Conservation (phyloP, 257 asterid genomes). For the Craterostigma plantagineum region DNA sequence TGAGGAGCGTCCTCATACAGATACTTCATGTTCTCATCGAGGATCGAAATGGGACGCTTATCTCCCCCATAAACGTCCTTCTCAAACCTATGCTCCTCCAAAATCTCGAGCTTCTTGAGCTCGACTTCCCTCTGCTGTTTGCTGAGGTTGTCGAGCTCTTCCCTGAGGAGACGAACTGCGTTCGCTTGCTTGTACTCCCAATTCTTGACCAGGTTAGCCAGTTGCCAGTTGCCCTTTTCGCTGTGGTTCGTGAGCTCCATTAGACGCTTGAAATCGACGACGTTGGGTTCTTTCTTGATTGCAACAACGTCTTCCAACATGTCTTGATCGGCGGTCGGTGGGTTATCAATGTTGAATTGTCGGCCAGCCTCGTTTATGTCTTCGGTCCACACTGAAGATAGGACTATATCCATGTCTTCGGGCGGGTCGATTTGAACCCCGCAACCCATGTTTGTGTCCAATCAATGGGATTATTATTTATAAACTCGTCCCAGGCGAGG, state of each 20-base stretch:
- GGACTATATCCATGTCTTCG: slow-evolving; percentile 69
- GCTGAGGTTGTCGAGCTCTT: slow-evolving; percentile 69
- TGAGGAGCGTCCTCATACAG: slow-evolving; percentile 34
- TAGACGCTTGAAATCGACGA: slow-evolving; percentile 60
- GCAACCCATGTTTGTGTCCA: slow-evolving; percentile 25
- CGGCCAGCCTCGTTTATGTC: slow-evolving; percentile 68
- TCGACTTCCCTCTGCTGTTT: slow-evolving; percentile 75
- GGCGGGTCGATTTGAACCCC: slow-evolving; percentile 45
- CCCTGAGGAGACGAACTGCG: slow-evolving; percentile 61
- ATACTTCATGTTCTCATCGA: slow-evolving; percentile 51
- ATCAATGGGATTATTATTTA: slow-evolving; percentile 2
- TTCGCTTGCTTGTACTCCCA: slow-evolving; percentile 77
- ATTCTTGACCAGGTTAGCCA: slow-evolving; percentile 56
- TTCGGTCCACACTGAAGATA: slow-evolving; percentile 96
- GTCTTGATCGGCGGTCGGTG: slow-evolving; percentile 47
- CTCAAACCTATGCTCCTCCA: slow-evolving; percentile 72
- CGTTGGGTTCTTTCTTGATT: slow-evolving; percentile 46
- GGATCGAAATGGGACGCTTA: slow-evolving; percentile 64
- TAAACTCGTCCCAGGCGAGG: too few species aligned
- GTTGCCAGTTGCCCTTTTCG: slow-evolving; percentile 74
- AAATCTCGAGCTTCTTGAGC: slow-evolving; percentile 75
- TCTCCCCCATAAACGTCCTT: slow-evolving; percentile 55
- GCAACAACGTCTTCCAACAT: slow-evolving; percentile 58
- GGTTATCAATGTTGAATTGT: slow-evolving; percentile 68
- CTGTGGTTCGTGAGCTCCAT: slow-evolving; percentile 60